Conservation (phyloP, 768 basidiomycete species). For the Nidularia pulvinata region DNA sequence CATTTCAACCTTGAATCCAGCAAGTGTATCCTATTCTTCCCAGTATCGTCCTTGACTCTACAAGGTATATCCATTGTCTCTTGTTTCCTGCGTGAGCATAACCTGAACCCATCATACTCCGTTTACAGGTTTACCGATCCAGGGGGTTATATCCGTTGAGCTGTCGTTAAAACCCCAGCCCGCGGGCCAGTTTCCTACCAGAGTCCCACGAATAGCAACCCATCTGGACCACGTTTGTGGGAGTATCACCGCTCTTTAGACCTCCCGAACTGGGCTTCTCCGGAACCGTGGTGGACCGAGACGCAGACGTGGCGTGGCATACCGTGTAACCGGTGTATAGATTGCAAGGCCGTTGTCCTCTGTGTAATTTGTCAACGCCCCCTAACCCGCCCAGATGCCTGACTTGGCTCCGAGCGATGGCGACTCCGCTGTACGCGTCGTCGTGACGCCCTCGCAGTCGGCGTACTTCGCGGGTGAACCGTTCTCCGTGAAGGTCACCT, state of each 20-base stretch:
- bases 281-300: not conserved
- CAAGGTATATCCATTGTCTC: too few relatives aligned
- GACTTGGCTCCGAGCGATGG: conserved; percentile 16
- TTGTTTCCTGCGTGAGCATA: too few relatives aligned
- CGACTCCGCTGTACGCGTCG: conserved; percentile 62
- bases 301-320: not conserved
- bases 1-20: too few relatives aligned
- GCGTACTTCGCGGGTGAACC: conserved; percentile 94
- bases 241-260: not conserved
- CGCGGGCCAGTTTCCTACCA: too few relatives aligned
- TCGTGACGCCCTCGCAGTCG: conserved; percentile 78
- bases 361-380: not conserved
- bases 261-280: not conserved
- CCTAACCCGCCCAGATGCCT: conserved; percentile 12
- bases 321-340: not conserved
- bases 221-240: not conserved
- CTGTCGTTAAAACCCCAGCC: too few relatives aligned
- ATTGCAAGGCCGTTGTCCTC: not conserved
- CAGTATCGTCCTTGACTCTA: too few relatives aligned
- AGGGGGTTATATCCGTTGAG: too few relatives aligned
- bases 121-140: too few relatives aligned
- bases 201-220: too few relatives aligned
- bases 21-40: too few relatives aligned
- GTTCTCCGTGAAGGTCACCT: conserved; percentile 83
- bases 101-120: too few relatives aligned